Evolutionary conservation across 441 rosid genomes (phyloP), one percentile per base, ranked within the genome.

Genomic region (Erodium trifolium): DNA sequence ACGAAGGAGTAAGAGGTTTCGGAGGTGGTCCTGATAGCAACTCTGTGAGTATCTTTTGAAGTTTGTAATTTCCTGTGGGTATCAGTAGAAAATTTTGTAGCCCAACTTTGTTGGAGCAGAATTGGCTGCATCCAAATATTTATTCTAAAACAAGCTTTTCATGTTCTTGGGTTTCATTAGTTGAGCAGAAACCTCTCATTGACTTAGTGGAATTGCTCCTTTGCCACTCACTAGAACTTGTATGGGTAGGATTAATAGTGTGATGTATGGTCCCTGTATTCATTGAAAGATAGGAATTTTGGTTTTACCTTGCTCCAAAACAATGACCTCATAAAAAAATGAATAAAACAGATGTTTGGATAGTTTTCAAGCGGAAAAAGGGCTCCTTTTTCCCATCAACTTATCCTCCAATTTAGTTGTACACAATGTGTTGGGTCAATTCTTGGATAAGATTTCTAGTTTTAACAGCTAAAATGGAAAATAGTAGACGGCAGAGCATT

Each of bases 1-100:
- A 84, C 68, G 88, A 83, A 70, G 87, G 84, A 72, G 76, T 82
- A 63, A 81, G 69, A 82, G 83, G 71, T 72, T 77, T 86, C 78
- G 64, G 78, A 63, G 77, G 51, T 65, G 82, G 83, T 79, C 79
- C 85, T 14, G 97, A 87, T 73, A 74, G 81, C 67, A 80, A 80
- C 71, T 63, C 86, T 68, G 97, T 91, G 74, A 87, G 96, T 87
- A 53, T 8, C 18, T 53, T 53, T 4, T 53, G 60, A 53, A 53
- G 18, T 53, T 3, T 53, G 60, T 53, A 16, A 5, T 53, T 53
- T 16, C 60, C 7, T 53, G 2, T 49, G 13, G 57, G 16, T n/a
- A 49, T 49, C 57, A 49, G 16, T 49, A 49, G 14, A 49, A 49
- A 49, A 49, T 12, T 49, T 49, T 49, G 57, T 49, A 14, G 14